These are phyloP conservation scores for Coffea canephora DNA, from an alignment of 257 asterid genomes.

Conservation along the genomic window DNA sequence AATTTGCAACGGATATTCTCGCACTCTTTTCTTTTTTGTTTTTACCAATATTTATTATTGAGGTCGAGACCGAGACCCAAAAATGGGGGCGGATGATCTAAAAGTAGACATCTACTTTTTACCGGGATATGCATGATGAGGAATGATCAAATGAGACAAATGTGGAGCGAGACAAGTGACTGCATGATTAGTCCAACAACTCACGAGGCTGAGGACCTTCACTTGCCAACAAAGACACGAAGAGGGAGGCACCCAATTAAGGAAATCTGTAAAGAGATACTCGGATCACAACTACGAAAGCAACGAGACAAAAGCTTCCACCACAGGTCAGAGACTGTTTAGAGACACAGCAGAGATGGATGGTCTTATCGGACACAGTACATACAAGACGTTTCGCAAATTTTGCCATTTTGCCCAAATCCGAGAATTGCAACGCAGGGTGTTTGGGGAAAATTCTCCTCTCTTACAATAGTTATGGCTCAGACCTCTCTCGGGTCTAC, in stretches of 20 bases:
- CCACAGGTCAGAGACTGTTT: not conserved
- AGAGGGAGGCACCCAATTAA: slow-evolving; percentile 25
- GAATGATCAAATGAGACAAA: slow-evolving; percentile 11
- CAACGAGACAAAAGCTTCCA: slow-evolving; percentile 9
- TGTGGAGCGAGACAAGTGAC: slow-evolving; percentile 15
- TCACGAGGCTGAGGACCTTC: not conserved
- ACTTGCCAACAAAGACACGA: slow-evolving; percentile 11
- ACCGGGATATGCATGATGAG: not conserved
- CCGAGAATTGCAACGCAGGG: not conserved
- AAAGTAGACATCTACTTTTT: not conserved
- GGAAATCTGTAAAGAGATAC: slow-evolving; percentile 19
- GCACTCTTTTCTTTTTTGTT: not conserved
- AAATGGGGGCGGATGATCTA: not conserved
- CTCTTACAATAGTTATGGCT: not conserved
- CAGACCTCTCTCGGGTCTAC: slow-evolving; percentile 50
- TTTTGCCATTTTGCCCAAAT: not conserved
- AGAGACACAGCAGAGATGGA: not conserved
- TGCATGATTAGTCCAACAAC: slow-evolving; percentile 14
- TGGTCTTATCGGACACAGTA: slow-evolving; percentile 20
- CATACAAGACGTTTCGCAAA: not conserved
- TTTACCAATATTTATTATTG: not conserved
- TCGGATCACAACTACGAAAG: slow-evolving; percentile 5
- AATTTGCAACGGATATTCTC: not conserved
- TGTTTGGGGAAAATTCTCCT: not conserved
- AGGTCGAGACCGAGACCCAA: not conserved